Evolutionary conservation across 2,329 filamentous ascomycete genomes (phyloP).

Genomic region (Penicillium sp.): DNA sequence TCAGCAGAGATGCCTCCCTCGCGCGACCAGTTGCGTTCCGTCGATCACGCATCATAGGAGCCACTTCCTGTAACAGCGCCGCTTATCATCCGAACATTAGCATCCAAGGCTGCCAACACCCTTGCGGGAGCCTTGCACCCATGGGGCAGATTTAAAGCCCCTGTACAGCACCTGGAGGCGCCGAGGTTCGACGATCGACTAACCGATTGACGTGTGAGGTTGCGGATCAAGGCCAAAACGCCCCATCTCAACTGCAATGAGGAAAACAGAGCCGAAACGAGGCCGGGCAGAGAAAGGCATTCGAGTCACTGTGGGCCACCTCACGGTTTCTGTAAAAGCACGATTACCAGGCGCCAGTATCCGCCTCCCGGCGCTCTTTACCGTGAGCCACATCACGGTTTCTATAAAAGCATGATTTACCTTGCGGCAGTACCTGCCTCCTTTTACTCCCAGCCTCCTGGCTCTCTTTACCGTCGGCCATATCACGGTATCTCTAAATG

Average conservation of each 20-base stretch:
- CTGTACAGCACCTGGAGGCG: background rate
- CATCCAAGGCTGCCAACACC: background rate
- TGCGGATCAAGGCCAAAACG: background rate
- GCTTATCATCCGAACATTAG: background rate
- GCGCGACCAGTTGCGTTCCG: background rate
- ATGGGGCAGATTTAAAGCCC: background rate
- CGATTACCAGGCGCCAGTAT: background rate
- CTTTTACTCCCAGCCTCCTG: no score
- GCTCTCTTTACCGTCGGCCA: no score
- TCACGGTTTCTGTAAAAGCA: background rate
- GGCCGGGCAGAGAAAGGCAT: background rate
- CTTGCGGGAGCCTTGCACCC: background rate
- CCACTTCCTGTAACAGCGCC: background rate
- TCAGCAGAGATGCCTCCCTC: background rate
- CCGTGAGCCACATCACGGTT: no score
- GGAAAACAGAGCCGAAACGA: slow-evolving; percentile 3
- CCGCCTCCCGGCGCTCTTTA: background rate
- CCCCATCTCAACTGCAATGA: slow-evolving; percentile 1
- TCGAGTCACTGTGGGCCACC: background rate
- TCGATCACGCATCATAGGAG: background rate
- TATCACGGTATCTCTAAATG: no score
- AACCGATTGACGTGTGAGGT: slow-evolving; percentile 1
- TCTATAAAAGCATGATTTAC: no score
- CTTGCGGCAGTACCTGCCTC: no score
- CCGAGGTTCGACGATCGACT: background rate